Evolutionary conservation across 2,329 filamentous ascomycete genomes (phyloP).

Genomic region (Gliomastix tumulicola): DNA sequence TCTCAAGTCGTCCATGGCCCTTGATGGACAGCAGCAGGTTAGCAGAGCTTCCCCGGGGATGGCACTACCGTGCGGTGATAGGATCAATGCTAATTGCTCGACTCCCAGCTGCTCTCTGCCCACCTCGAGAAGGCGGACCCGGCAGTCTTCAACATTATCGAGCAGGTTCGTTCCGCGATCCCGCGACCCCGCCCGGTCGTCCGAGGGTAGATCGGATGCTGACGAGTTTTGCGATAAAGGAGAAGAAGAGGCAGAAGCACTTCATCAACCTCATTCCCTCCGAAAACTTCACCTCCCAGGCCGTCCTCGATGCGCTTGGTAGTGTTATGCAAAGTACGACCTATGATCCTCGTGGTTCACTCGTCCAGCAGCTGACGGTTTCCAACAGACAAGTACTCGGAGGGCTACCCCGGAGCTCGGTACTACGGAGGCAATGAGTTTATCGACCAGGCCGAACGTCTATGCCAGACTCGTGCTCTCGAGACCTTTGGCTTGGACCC

Average conservation of each 20-base stretch:
- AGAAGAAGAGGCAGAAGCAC: conserved; percentile 93
- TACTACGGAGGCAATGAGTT: conserved; percentile 98
- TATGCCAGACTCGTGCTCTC: conserved; percentile 86
- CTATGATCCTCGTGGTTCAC: neutral
- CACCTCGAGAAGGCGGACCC: conserved; percentile 81
- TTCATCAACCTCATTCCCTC: conserved; percentile 97
- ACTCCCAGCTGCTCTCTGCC: conserved; percentile 73
- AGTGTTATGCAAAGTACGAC: conserved; percentile 85
- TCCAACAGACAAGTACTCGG: conserved; percentile 83
- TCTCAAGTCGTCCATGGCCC: conserved; percentile 37
- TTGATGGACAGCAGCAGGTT: conserved; percentile 56
- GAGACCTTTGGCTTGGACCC: conserved; percentile 78
- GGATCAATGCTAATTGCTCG: too few species aligned
- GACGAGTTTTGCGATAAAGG: conserved; percentile 39
- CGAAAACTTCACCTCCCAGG: conserved; percentile 92
- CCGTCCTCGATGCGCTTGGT: conserved; percentile 82
- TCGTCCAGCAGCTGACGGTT: neutral
- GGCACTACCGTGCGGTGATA: too few species aligned
- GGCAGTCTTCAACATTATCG: conserved; percentile 78
- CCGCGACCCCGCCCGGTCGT: neutral
- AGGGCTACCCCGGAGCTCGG: conserved; percentile 91
- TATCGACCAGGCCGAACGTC: conserved; percentile 82
- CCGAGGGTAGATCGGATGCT: neutral
- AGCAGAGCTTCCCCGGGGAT: too few species aligned
- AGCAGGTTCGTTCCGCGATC: conserved; percentile 56